Evolutionary conservation across 345 rosid genomes (phyloP).

Genomic region (Pistacia atlantica): DNA sequence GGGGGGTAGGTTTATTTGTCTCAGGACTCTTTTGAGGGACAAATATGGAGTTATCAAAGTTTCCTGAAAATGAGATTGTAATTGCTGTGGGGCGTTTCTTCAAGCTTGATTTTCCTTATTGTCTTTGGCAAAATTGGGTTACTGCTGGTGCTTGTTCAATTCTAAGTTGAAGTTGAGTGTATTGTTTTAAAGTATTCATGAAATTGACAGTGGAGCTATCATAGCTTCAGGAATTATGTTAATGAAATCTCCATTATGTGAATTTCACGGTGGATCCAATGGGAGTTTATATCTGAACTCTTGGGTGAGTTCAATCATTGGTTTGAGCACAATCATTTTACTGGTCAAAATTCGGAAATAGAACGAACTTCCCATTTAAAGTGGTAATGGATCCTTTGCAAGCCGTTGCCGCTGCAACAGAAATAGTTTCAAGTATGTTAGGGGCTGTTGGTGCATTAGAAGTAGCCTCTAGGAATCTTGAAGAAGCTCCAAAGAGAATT

Average conservation of each 20-base stretch:
- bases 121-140: slow-evolving; percentile 1
- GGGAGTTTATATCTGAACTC: not conserved
- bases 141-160: not conserved
- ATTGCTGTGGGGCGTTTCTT: not conserved
- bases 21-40: not conserved
- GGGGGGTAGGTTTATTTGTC: not conserved
- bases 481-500: slow-evolving; percentile 40
- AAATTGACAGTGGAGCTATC: not conserved
- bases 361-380: not conserved
- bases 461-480: slow-evolving; percentile 33
- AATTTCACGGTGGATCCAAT: not conserved
- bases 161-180: not conserved
- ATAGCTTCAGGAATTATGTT: not conserved
- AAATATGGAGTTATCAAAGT: not conserved
- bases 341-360: not conserved
- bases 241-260: not conserved
- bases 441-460: slow-evolving; percentile 37
- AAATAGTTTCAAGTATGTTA: slow-evolving; percentile 30
- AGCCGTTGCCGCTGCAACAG: slow-evolving; percentile 27
- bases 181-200: not conserved
- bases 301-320: not conserved
- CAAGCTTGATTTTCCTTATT: not conserved
- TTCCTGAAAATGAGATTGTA: not conserved
- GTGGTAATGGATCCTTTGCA: slow-evolving; percentile 35
- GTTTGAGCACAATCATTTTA: not conserved